A percentile compares a stretch with the other conserved stretches of the same genome.
These are phyloP conservation scores for Bauhinia variegata DNA, from an alignment of 306 rosid genomes.

Conservation along the genomic window DNA sequence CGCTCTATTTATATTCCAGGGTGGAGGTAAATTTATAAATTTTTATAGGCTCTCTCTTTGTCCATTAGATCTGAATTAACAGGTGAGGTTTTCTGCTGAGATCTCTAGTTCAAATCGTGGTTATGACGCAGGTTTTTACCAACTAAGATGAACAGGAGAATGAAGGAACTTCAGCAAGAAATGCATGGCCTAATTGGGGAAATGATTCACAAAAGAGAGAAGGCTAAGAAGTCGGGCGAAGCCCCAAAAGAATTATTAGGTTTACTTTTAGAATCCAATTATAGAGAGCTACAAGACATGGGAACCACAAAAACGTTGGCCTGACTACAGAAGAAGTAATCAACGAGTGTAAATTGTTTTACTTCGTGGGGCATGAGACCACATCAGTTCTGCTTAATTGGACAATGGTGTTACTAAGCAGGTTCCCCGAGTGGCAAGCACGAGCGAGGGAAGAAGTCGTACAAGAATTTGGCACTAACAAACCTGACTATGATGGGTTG, in stretches of 20 bases:
- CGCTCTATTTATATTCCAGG: constrained; percentile 39
- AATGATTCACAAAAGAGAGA: constrained; percentile 36
- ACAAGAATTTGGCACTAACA: constrained; percentile 36
- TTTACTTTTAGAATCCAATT: constrained; percentile 43
- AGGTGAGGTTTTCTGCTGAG: no score
- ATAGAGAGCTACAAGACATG: constrained; percentile 31
- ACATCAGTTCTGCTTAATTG: constrained; percentile 49
- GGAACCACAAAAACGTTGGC: constrained; percentile 36
- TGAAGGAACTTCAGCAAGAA: constrained; percentile 30
- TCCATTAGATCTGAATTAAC: no score
- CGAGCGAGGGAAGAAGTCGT: constrained; percentile 49
- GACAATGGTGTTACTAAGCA: constrained; percentile 43
- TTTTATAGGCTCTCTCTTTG: no score
- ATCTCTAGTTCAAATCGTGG: no score
- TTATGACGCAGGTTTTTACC: constrained; percentile 21
- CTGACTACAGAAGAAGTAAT: constrained; percentile 50
- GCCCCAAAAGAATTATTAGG: constrained; percentile 40
- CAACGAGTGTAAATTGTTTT: constrained; percentile 51
- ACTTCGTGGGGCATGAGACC: constrained; percentile 53
- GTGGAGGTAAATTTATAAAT: constrained; percentile 42
- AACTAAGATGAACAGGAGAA: constrained; percentile 40
- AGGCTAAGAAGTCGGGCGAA: constrained; percentile 26
- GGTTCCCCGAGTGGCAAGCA: constrained; percentile 47
- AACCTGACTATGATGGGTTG: constrained; percentile 44
- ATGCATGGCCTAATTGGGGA: constrained; percentile 13